Conservation (phyloP, 768 basidiomycete genomes). For the Cytidiella melzeri region DNA sequence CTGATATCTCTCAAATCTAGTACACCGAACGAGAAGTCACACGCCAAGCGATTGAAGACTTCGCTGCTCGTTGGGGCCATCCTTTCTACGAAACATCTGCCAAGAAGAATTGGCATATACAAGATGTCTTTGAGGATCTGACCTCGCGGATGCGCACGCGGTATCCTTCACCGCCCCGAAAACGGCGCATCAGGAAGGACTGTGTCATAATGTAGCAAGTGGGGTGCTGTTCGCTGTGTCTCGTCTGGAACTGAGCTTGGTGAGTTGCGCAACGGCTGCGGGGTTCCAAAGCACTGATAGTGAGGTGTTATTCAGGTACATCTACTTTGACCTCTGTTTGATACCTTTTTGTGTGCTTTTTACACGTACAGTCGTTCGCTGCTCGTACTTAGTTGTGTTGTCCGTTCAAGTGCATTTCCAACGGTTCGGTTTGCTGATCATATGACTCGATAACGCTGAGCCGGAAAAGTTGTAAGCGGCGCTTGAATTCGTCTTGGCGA, state of each 20-base stretch:
- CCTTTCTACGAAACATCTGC: constrained; percentile 87
- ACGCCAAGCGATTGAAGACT: constrained; percentile 52
- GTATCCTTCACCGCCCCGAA: constrained; percentile 40
- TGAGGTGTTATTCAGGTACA: too few species aligned
- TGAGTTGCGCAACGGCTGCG: too few species aligned
- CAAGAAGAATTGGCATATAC: constrained; percentile 76
- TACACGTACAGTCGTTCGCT: too few species aligned
- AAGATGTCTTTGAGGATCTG: constrained; percentile 73
- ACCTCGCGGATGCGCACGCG: constrained; percentile 65
- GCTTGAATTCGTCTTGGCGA: not conserved
- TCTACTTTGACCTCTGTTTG: too few species aligned
- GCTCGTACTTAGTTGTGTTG: too few species aligned
- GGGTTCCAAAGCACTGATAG: too few species aligned
- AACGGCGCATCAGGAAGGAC: constrained; percentile 25
- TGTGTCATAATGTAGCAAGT: constrained; percentile 13
- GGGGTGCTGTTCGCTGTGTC: not conserved
- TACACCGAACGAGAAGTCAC: constrained; percentile 74
- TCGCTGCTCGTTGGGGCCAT: constrained; percentile 62
- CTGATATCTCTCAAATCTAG: too few species aligned
- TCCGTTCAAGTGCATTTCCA: too few species aligned
- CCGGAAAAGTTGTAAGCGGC: not conserved
- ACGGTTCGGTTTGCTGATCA: too few species aligned
- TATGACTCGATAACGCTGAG: too few species aligned
- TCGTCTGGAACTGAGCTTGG: not conserved
- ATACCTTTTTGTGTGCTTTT: too few species aligned